These are phyloP conservation scores for Fusarium mundagurra DNA, from an alignment of 2,329 filamentous ascomycete genomes.

Conservation along the genomic window DNA sequence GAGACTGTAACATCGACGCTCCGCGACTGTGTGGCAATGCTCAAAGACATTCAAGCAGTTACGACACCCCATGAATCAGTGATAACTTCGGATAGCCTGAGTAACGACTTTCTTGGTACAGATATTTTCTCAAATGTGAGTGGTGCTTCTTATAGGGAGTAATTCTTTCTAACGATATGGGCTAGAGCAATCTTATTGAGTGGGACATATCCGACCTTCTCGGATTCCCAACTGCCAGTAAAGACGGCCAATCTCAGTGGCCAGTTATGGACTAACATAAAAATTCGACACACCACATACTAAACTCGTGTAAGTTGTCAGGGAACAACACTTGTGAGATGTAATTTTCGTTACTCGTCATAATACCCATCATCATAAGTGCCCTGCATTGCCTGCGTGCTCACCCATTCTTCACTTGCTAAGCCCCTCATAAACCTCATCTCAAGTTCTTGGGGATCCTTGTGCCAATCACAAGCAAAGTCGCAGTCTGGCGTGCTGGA, in stretches of 20 bases:
- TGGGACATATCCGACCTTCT: conserved; percentile 42
- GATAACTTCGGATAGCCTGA: conserved; percentile 21
- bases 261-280: conserved; percentile 11
- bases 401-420: conserved; percentile 70
- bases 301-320: neutral
- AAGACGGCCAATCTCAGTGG: conserved; percentile 19
- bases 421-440: conserved; percentile 65
- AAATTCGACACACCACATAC: neutral
- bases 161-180: conserved; percentile 3
- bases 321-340: neutral
- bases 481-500: conserved; percentile 67
- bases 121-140: conserved; percentile 35
- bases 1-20: conserved; percentile 34
- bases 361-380: conserved; percentile 66
- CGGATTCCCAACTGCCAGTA: conserved; percentile 25
- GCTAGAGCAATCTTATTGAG: conserved; percentile 36
- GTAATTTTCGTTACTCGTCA: conserved; percentile 51
- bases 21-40: conserved; percentile 27
- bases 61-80: conserved; percentile 34
- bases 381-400: conserved; percentile 69
- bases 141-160: neutral
- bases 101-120: conserved; percentile 26
- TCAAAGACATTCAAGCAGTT: conserved; percentile 21
- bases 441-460: conserved; percentile 69
- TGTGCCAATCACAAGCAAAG: conserved; percentile 82